A percentile compares a stretch with the other conserved stretches of the same genome.
Conservation (phyloP, 768 basidiomycete species). For the Naganishia onofrii region DNA sequence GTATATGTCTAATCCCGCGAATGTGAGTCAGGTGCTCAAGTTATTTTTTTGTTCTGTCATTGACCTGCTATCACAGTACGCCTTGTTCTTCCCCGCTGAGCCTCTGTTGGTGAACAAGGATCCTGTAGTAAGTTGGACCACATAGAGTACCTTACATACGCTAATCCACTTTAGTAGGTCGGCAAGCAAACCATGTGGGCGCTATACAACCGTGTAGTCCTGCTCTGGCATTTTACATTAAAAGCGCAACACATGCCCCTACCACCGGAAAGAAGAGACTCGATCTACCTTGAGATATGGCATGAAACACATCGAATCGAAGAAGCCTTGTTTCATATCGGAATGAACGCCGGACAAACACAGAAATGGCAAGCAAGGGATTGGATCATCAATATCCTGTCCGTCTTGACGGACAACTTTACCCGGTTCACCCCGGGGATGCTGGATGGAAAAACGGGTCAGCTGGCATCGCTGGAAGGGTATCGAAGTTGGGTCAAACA, state of each 20-base stretch:
- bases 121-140: conserved; percentile 9
- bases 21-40: conserved; percentile 27
- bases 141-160: not conserved
- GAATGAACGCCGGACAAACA: conserved; percentile 21
- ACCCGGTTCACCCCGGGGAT: conserved; percentile 15
- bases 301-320: conserved; percentile 31
- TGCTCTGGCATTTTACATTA: conserved; percentile 32
- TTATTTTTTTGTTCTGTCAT: not conserved
- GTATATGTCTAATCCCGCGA: conserved; percentile 29
- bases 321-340: conserved; percentile 27
- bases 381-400: conserved; percentile 26
- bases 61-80: conserved; percentile 19
- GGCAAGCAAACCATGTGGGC: conserved; percentile 34
- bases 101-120: conserved; percentile 23
- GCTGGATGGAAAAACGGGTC: conserved; percentile 8
- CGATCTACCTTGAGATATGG: conserved; percentile 25
- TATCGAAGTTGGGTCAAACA: conserved; percentile 25
- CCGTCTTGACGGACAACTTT: conserved; percentile 24
- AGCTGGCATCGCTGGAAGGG: not conserved
- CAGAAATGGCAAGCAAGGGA: conserved; percentile 32
- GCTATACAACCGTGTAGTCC: conserved; percentile 28
- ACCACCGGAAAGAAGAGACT: not conserved
- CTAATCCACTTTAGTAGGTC: not conserved
- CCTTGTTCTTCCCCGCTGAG: conserved; percentile 33
- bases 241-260: not conserved